Percentiles rank a stretch among this genome's conserved stretches.
Evolutionary conservation across 495 filamentous ascomycete genomes (phyloP).

Genomic region (Clavariopsis aquatica): DNA sequence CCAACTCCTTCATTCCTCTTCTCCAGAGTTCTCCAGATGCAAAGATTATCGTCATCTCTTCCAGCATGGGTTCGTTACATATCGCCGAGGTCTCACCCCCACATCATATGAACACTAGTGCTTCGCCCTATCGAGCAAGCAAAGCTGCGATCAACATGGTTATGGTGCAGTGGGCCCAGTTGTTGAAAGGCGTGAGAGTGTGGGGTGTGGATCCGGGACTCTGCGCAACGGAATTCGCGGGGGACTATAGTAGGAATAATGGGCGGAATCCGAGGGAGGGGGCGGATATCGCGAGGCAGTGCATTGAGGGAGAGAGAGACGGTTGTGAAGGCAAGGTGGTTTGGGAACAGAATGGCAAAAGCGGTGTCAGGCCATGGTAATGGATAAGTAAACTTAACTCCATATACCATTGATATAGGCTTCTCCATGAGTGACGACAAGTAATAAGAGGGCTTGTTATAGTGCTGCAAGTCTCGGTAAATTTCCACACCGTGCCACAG

Average conservation of each 20-base stretch:
- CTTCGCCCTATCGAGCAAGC: slow-evolving; percentile 6
- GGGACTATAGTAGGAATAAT: slow-evolving; percentile 5
- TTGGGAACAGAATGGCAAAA: slow-evolving; percentile 5
- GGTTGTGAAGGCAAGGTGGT: slow-evolving; percentile 9
- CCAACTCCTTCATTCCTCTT: slow-evolving; percentile 13
- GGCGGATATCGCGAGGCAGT: slow-evolving; percentile 13
- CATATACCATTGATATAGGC: no score
- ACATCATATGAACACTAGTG: not conserved
- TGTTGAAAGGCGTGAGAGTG: not conserved
- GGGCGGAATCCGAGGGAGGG: slow-evolving; percentile 11
- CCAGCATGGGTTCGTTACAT: slow-evolving; percentile 10
- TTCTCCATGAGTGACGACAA: no score
- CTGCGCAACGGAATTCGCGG: slow-evolving; percentile 17
- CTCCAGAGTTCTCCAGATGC: slow-evolving; percentile 12
- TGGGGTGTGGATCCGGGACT: slow-evolving; percentile 23
- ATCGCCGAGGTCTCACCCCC: not conserved
- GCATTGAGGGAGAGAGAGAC: slow-evolving; percentile 21
- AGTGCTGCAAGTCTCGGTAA: no score
- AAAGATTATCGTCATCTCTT: slow-evolving; percentile 17
- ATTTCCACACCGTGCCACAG: no score
- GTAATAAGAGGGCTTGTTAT: no score
- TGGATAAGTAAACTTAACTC: no score
- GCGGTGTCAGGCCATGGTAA: no score
- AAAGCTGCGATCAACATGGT: slow-evolving; percentile 34
- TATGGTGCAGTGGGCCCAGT: slow-evolving; percentile 1